Base-by-base conservation (phyloP, 345 rosid genomes). In the Jatropha curcas region DNA sequence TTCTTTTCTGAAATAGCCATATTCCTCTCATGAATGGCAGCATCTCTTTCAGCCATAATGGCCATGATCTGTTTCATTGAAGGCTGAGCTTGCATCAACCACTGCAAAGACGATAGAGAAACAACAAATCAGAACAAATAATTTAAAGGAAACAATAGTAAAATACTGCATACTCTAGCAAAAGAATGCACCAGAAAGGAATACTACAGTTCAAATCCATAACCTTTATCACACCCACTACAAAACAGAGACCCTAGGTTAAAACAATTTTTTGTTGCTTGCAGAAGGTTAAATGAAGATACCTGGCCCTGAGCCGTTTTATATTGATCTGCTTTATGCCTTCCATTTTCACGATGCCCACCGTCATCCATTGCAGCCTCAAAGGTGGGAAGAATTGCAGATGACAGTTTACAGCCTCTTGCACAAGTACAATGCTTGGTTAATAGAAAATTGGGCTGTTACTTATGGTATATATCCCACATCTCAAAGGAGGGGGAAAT, bases 21-120 rank as follows among this genome's bases (percentile, higher is more conserved):
- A 62, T 96, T 90, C 80, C 93, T 88, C 79, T 96, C 98, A 72
- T 90, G 97, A 39, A 96, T 79, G 13, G 98, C 97, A 62, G 93
- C 97, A 84, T 96, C 99, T 31, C 98, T 87, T 85, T 96, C 98
- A 30, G 97, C 94, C 88, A 96, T 91, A 66, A 96, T 88, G 57
- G 88, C 81, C 98, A 96, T 96, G 65, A 96, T 92, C 85, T 96
- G 99, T 86, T 96, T 96, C 98, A 96, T 96, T 22, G 99, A 90
- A 57, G 98, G 99, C 85, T 91, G 98, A 81, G 88, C 88, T 76
- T 88, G 99, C 93, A 90, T 83, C 83, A 90, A 76, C 98, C 97
- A 91, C 97, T 95, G 90, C 80, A 76, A 68, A 60, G 68, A 58
- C 71, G 81, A 52, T 33, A 71, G 65, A 45, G 51, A 67, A 73